Evolutionary conservation across 495 filamentous ascomycete genomes (phyloP).

Genomic region (Aspergillus conjunctus): DNA sequence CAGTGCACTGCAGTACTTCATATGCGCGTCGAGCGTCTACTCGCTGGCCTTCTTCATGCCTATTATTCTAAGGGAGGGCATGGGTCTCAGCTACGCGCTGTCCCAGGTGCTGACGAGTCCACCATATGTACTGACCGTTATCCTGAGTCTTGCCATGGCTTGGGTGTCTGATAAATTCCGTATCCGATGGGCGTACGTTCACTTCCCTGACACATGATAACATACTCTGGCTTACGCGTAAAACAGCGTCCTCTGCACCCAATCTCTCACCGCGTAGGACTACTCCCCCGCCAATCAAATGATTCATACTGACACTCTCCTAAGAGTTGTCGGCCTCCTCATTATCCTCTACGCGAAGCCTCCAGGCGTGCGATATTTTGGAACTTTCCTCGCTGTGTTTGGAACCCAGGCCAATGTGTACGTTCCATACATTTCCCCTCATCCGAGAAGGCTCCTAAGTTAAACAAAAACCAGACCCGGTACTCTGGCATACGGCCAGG

Average conservation of each 20-base stretch:
- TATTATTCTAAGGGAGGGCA: neutral
- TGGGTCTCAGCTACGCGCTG: constrained; percentile 2
- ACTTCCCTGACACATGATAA: neutral
- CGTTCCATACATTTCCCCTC: too few species aligned
- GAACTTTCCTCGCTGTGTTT: constrained; percentile 6
- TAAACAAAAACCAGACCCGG: neutral
- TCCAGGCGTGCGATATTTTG: neutral
- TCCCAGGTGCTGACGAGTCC: constrained; percentile 1
- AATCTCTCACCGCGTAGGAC: neutral
- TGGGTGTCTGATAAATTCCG: constrained; percentile 7
- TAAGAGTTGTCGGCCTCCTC: constrained; percentile 2
- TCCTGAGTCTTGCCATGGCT: constrained; percentile 1
- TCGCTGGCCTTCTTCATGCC: constrained; percentile 7
- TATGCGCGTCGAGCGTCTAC: constrained; percentile 2
- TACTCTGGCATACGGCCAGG: constrained; percentile 3
- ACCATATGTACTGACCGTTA: neutral
- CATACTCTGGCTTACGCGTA: neutral
- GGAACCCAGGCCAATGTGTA: constrained; percentile 4
- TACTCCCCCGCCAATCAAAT: neutral
- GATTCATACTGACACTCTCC: neutral
- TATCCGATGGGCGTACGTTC: neutral
- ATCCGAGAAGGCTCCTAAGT: too few species aligned
- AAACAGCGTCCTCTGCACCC: neutral
- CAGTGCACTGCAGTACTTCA: constrained; percentile 1
- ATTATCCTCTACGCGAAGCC: neutral